phyloP scores from a whole-genome alignment of 305 asterid species.

The Rubia peregrina region DNA sequence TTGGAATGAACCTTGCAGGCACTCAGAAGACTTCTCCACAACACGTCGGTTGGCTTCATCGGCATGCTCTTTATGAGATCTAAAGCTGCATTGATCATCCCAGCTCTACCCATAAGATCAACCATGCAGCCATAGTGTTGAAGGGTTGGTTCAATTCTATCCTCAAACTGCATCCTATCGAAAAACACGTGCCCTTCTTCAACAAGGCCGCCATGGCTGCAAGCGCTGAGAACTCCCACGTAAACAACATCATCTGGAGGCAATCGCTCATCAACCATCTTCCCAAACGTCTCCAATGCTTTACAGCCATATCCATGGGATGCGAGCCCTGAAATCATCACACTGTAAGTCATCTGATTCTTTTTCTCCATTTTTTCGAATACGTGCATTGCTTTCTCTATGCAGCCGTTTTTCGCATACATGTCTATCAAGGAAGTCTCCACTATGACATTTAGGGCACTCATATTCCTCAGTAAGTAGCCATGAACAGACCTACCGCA shows the following conservation, averaged over 20 bases:
- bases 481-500: slow-evolving; percentile 55
- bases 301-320: slow-evolving; percentile 52
- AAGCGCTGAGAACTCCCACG: slow-evolving; percentile 63
- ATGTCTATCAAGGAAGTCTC: slow-evolving; percentile 55
- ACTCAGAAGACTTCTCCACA: slow-evolving; percentile 71
- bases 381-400: slow-evolving; percentile 47
- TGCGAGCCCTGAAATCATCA: slow-evolving; percentile 64
- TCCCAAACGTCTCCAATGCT: slow-evolving; percentile 40
- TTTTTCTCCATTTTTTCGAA: slow-evolving; percentile 39
- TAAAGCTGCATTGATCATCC: slow-evolving; percentile 43
- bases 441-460: slow-evolving; percentile 56
- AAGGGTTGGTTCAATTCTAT: slow-evolving; percentile 45
- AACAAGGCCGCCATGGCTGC: slow-evolving; percentile 54
- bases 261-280: slow-evolving; percentile 48
- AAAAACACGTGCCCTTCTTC: slow-evolving; percentile 47
- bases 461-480: slow-evolving; percentile 50
- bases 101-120: slow-evolving; percentile 64
- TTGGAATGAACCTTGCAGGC: slow-evolving; percentile 53
- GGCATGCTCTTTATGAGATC: slow-evolving; percentile 54
- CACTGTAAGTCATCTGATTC: slow-evolving; percentile 59
- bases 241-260: slow-evolving; percentile 58
- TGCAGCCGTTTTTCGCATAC: slow-evolving; percentile 60
- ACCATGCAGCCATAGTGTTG: slow-evolving; percentile 84
- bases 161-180: slow-evolving; percentile 43
- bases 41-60: slow-evolving; percentile 50